Base-by-base conservation (phyloP, 2,329 filamentous ascomycete species). In the Microcera coccophila region DNA sequence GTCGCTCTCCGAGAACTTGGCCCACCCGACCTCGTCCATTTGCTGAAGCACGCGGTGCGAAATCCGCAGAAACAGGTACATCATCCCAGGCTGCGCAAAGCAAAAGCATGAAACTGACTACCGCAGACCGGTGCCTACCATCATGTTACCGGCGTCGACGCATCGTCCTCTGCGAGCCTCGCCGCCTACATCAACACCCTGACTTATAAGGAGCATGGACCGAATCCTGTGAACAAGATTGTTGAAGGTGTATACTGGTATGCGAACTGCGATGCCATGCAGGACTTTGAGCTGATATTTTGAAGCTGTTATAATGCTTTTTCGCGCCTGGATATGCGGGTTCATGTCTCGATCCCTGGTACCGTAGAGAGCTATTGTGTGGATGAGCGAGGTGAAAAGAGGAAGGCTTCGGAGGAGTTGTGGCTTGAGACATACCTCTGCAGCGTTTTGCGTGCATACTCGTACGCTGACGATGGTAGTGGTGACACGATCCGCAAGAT, bases 401-500 rank as follows among this genome's bases (percentile, higher is more conserved):
- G 90, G 53, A 87, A 93, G 54, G 88, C 91, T 12, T 91, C 90
- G 0, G 93, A 98, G 52, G 87, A 91, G 22, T 76, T 98, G 29
- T 98, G 93, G 93, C 76, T 98, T 14, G 93, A 98, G 66, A 97
- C 93, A 37, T 98, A 97, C 60, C 79, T 98, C 3, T 98, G 93
- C 72, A 94, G 87, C 50, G 90, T 98, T 7, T 72, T 98, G 49
- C 80, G 93, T 58, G 90, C 93, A 47, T 98, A 97, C 67, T 91
- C 89, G 1, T 98, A 98, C 63, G 93, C 93, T 38, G 91, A 98
- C 62, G 87, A 96, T 65, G 91, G 91, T 34, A 93, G 87, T 42
- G 91, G 91, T 41, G 91, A 96, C 58, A 87, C 87, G 1, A 95
- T 97, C 63, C 87, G 93, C 66, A 95, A 93, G 71, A 96, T 98